Base-by-base conservation (phyloP, 306 rosid species). In the Hippophae gyantsensis region DNA sequence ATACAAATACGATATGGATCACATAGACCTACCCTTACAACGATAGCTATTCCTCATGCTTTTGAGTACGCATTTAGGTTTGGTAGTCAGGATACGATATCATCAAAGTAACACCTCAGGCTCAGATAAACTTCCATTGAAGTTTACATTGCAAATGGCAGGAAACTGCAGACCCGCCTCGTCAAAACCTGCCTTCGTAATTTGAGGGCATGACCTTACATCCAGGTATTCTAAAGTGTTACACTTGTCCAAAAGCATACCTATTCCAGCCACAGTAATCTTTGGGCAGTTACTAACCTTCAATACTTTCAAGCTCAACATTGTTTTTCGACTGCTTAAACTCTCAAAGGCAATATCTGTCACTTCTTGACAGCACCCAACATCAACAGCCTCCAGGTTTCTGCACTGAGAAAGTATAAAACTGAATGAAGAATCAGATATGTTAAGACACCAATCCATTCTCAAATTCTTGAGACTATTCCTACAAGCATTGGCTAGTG, bases 371-470 rank as follows among this genome's bases (percentile, higher is more conserved):
- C 99, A 92, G 85, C 99, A 92, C 50, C 93, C 90, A 8, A 85
- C 75, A 67, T 92, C 95, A 13, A 92, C 83, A 54, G 81, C 93
- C 78, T 81, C 93, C 1, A 88, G 84, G 62, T 78, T 80, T 71
- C 81, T 69, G 72, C 99, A 92, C 46, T 75, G 76, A 52, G 66
- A 74, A 53, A 92, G 71, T 69, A 92, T 60, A 69, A 78, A 85
- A 75, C 81, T 80, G 55, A 92, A 60, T 3, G 96, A 85, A 63
- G 92, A 73, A 65, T 92, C 83, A 0, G 93, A 74, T 46, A 88
- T 56, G 55, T 88, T 92, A 13, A 73, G 73, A 72, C 99, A 92
- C 96, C 96, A 88, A 69, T 88, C 99, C 99, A 92, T 88, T 69
- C 96, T 77, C 52, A 92, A 75, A 72, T 75, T 81, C 78, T 78